These are phyloP conservation scores for Closterium sp. DNA, from an alignment of 139 green algal species.

Conservation along the genomic window DNA sequence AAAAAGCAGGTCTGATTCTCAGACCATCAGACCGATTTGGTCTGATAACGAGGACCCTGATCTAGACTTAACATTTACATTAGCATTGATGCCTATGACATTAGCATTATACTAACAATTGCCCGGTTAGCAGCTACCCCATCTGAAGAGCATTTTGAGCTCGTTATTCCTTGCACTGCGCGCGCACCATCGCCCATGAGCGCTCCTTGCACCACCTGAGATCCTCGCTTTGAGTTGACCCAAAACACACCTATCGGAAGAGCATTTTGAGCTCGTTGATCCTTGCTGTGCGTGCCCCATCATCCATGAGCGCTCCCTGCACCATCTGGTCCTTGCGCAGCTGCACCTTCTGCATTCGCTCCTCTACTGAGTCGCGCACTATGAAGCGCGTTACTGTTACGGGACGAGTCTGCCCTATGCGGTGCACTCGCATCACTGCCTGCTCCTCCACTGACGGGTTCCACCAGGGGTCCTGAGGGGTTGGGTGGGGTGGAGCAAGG, in stretches of 20 bases:
- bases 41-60: too few species aligned
- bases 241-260: too few species aligned
- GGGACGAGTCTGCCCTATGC: conserved; percentile 66
- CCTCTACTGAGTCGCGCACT: conserved; percentile 68
- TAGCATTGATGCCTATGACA: too few species aligned
- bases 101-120: too few species aligned
- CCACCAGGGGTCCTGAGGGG: conserved; percentile 60
- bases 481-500: too few species aligned
- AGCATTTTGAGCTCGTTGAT: conserved; percentile 52
- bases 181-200: conserved; percentile 33
- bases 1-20: too few species aligned
- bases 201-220: conserved; percentile 43
- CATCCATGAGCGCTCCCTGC: conserved; percentile 44
- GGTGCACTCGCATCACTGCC: conserved; percentile 73
- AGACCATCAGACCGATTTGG: too few species aligned
- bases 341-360: conserved; percentile 78
- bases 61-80: too few species aligned
- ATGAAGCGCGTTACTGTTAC: conserved; percentile 53
- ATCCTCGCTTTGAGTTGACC: too few species aligned
- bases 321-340: conserved; percentile 47
- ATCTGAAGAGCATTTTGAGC: conserved; percentile 52
- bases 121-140: too few species aligned
- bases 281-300: conserved; percentile 6
- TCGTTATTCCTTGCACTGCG: too few species aligned
- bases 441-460: conserved; percentile 80